A percentile compares a stretch with the other conserved stretches of the same genome.
Conservation (phyloP, 495 filamentous ascomycete genomes). For the Cryomyces antarcticus region DNA sequence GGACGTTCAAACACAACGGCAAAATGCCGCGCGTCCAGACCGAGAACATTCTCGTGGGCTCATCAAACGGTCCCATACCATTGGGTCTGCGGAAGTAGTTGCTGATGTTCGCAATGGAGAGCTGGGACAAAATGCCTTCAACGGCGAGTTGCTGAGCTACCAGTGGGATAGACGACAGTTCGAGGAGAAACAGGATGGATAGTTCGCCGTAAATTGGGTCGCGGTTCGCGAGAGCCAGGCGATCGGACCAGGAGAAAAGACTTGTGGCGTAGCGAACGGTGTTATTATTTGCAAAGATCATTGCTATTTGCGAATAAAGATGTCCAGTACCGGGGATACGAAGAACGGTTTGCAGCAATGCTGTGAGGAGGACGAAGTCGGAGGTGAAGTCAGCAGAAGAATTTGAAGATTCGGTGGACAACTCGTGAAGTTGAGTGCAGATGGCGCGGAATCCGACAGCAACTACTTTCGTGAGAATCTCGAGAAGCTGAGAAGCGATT, state of each 20-base stretch:
- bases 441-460: constrained; percentile 61
- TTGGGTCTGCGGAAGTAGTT: constrained; percentile 45
- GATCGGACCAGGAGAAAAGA: constrained; percentile 88
- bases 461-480: constrained; percentile 58
- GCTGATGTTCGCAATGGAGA: constrained; percentile 57
- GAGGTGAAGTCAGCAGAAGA: constrained; percentile 16
- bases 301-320: constrained; percentile 37
- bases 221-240: constrained; percentile 33
- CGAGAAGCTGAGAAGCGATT: constrained; percentile 36
- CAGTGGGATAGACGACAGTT: constrained; percentile 59
- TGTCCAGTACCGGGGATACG: constrained; percentile 45
- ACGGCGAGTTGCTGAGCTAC: constrained; percentile 79
- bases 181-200: constrained; percentile 67
- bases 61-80: constrained; percentile 49
- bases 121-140: constrained; percentile 56
- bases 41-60: constrained; percentile 41
- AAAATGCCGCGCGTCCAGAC: constrained; percentile 83
- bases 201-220: constrained; percentile 93
- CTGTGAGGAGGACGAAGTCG: constrained; percentile 79
- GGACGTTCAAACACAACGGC: constrained; percentile 75
- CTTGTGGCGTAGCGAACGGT: constrained; percentile 63
- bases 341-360: constrained; percentile 63
- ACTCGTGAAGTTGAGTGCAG: constrained; percentile 49
- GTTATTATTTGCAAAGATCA: constrained; percentile 39
- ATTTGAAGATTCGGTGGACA: constrained; percentile 19